Base-by-base conservation (phyloP, 768 basidiomycete species). In the Boletus insuetus region DNA sequence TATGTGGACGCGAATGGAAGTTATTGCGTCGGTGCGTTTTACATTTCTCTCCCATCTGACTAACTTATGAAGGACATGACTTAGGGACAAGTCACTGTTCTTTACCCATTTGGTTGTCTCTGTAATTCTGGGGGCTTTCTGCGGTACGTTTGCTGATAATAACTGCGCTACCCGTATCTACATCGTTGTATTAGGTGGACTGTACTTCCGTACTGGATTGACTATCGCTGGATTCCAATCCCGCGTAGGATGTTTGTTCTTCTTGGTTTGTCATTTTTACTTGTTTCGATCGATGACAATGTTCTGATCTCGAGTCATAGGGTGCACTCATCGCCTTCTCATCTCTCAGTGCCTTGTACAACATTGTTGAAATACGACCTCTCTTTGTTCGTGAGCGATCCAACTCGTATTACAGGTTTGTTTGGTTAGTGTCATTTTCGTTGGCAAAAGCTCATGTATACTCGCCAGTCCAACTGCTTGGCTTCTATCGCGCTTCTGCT, bases 151-250 rank as follows among this genome's bases (percentile, higher is more conserved):
- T 2, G 32, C 19, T 4, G 4, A 26, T 22, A 37, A 22, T 16
- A 26, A 49, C 1, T 14, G 19, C 17, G 13, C 31, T 41, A 4
- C n/a, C 32, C 29, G 22, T 31, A 40, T 31, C 46, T 35, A 61
- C 16, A 37, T 47, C 42, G 3, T 37, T 52, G 8, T 22, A 40
- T 40, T 42, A 88, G 90, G 93, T 53, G 94, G 95, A 0, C 70
- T 96, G 53, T 97, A 95, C 68, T 98, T 78, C 73, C 69, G 94
- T 29, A 94, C 91, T 0, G 82, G 79, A 35, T 74, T 82, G 19
- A 87, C 83, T 5, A 96, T 97, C 58, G 90, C 94, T 24, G 94
- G 94, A 2, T 97, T 97, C 79, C 94, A 97, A 68, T 89, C 88
- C 37, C 82, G 95, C 31, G 81, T 98, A n/a, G 95, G 95, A 31